Percentiles rank a stretch among this genome's conserved stretches.
These are phyloP conservation scores for Flaveria robusta DNA, from an alignment of 129 eudicot species.

Conservation along the genomic window DNA sequence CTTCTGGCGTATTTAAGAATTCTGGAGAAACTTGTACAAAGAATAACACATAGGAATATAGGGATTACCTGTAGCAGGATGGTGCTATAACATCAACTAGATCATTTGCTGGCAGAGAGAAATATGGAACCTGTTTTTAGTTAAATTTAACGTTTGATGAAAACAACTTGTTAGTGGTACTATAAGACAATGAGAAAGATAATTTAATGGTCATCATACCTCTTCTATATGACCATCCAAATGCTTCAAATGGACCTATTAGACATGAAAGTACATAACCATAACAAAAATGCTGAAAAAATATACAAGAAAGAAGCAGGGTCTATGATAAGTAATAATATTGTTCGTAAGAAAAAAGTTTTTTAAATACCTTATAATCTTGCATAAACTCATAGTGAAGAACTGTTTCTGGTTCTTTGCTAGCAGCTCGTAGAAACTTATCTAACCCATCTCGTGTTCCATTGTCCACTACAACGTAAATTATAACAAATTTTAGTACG, in stretches of 20 bases:
- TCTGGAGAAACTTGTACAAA: background rate
- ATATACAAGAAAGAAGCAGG: background rate
- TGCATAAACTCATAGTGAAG: conserved; percentile 99
- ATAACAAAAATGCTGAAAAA: background rate
- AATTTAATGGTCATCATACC: conserved; percentile 43
- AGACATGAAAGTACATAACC: conserved; percentile 14
- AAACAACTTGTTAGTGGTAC: conserved; percentile 25
- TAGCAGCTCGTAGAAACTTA: conserved; percentile 93
- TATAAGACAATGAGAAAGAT: conserved; percentile 9
- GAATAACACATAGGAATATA: too few relatives aligned
- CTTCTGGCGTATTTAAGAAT: conserved; percentile 6
- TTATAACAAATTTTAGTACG: conserved; percentile 1
- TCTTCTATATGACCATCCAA: conserved; percentile 97
- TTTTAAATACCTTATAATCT: conserved; percentile 81
- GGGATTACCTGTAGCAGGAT: conserved; percentile 85
- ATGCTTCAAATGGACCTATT: conserved; percentile 94
- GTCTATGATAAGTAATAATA: background rate
- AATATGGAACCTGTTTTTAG: conserved; percentile 91
- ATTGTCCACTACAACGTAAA: conserved; percentile 73
- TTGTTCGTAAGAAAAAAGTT: background rate
- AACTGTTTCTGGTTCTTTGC: conserved; percentile 93
- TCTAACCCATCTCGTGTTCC: conserved; percentile 97
- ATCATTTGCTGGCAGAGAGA: conserved; percentile 96
- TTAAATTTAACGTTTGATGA: conserved; percentile 35
- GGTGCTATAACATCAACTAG: conserved; percentile 98